Evolutionary conservation across 2,329 filamentous ascomycete species (phyloP), one percentile per base, ranked within the genome.

Genomic region (Diplodia intermedia): DNA sequence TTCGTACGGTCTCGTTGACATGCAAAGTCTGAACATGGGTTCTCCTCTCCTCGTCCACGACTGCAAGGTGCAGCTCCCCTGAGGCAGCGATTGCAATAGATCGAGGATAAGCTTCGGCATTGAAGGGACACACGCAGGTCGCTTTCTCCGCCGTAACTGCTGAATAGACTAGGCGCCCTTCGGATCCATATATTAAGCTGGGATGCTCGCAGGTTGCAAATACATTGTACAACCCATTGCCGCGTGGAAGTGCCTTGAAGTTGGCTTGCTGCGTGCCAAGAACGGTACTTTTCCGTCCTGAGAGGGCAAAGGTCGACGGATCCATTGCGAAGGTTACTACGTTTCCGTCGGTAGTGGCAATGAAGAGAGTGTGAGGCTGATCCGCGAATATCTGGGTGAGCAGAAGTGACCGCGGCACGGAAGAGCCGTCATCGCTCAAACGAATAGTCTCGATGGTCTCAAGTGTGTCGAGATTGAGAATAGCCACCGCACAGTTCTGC

Each of bases 161-260:
- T 4, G 94, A 97, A 80, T 96, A 99, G 0, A 97, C 89, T 50
- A 97, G 90, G 26, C 94, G 87, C 0, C 91, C 92, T 75, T 97
- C 93, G 0, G 90, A 89, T 9, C 91, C 91, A 76, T 99, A 97
- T 60, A 99, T 97, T 66, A 99, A 81, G 71, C 92, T 97, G 0
- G 95, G 92, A 75, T 97, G 93, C 74, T 99, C 95, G 68, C 93
- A 97, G 0, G 93, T 97, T 0, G 93, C 93, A 76, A 99, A 97
- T 0, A 99, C 89, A 73, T 91, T 96, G 76, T 86, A 91, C 0
- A 92, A 81, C 0, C 79, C 84, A 65, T 89, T 82, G 0, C 83
- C 83, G 62, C 90, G 86, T 0, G 93, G 92, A 2, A 99, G 81
- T 26, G 91, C 84, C 69, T 94, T 91, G 73, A 99, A 89, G 15